phyloP scores from a whole-genome alignment of 306 rosid species.

The Rosa multiflora region DNA sequence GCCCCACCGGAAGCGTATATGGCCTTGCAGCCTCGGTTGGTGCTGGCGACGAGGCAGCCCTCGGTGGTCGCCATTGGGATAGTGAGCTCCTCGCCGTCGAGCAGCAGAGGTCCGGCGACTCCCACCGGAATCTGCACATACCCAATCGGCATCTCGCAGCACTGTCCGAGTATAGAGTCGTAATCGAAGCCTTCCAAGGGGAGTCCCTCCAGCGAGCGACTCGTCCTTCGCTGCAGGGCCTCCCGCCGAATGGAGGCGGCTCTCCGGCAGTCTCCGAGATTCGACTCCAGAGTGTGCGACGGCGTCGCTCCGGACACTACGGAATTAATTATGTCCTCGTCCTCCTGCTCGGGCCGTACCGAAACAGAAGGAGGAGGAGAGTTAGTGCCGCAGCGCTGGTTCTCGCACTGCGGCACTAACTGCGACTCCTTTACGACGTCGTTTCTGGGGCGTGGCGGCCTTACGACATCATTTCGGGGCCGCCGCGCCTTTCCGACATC shows the following conservation, averaged over 20 bases:
- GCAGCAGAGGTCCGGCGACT: constrained; percentile 28
- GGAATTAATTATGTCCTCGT: constrained; percentile 20
- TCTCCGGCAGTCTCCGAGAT: constrained; percentile 26
- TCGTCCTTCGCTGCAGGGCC: constrained; percentile 27
- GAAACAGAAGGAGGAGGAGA: neutral
- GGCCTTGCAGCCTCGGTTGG: constrained; percentile 35
- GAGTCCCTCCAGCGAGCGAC: constrained; percentile 27
- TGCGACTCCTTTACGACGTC: neutral
- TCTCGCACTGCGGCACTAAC: neutral
- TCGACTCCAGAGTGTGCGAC: constrained; percentile 30
- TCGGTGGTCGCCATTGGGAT: constrained; percentile 39
- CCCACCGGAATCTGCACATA: constrained; percentile 37
- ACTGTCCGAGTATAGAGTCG: constrained; percentile 35
- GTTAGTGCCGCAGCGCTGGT: neutral
- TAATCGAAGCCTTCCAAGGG: constrained; percentile 36
- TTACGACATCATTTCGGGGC: neutral
- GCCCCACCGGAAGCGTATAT: constrained; percentile 28
- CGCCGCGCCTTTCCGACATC: neutral
- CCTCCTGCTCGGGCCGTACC: neutral
- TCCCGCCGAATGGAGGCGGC: constrained; percentile 26
- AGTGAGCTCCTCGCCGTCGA: constrained; percentile 24
- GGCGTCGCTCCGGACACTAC: constrained; percentile 20
- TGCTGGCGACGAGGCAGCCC: constrained; percentile 35
- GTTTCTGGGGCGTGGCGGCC: neutral
- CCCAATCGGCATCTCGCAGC: constrained; percentile 38